Evolutionary conservation across 164 flowering plant species (phyloP).

Genomic region (Warburgia ugandensis): DNA sequence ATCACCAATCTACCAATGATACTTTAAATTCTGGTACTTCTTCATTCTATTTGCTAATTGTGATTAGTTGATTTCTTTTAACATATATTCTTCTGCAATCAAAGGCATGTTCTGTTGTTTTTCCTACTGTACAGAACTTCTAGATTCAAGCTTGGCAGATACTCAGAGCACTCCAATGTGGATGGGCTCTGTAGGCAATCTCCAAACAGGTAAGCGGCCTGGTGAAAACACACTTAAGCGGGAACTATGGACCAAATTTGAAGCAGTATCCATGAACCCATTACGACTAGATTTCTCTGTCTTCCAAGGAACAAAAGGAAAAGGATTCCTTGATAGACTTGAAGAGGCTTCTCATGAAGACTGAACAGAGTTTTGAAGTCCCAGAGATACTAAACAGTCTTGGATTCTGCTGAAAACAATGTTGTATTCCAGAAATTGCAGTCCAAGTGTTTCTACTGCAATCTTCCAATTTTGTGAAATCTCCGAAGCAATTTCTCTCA

Average conservation of each 20-base stretch:
- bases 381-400: too few species aligned
- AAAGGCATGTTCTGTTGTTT: background rate
- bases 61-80: background rate
- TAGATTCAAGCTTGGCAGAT: slow-evolving; percentile 13
- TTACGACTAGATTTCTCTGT: slow-evolving; percentile 19
- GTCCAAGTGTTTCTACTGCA: too few species aligned
- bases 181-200: slow-evolving; percentile 39
- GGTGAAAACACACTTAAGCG: slow-evolving; percentile 92
- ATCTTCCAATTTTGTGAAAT: too few species aligned
- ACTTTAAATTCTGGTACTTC: slow-evolving; percentile 27
- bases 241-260: slow-evolving; percentile 89
- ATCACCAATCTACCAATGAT: slow-evolving; percentile 5
- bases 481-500: too few species aligned
- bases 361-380: too few species aligned
- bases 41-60: too few species aligned
- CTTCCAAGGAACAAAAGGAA: slow-evolving; percentile 19
- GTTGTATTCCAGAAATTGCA: too few species aligned
- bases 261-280: slow-evolving; percentile 51
- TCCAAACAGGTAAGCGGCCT: slow-evolving; percentile 46
- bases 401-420: too few species aligned
- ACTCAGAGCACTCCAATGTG: slow-evolving; percentile 61
- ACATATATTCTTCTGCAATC: background rate
- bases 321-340: slow-evolving; percentile 67
- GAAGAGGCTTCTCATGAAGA: slow-evolving; percentile 65
- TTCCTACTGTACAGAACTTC: slow-evolving; percentile 20